phyloP scores from a whole-genome alignment of 805 yeast genomes.

The Metschnikowia borealis region DNA sequence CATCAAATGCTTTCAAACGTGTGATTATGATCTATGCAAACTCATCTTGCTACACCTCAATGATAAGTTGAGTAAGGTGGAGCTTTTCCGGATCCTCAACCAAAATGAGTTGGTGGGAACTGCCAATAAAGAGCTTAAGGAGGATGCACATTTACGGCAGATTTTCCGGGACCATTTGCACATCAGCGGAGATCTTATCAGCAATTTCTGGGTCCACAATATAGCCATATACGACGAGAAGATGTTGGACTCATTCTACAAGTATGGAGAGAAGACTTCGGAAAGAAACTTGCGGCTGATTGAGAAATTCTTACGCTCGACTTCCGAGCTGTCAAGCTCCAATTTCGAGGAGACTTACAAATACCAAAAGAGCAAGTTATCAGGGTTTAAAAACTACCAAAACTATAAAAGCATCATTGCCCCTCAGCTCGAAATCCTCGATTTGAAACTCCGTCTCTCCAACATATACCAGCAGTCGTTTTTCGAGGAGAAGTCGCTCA shows the following conservation, averaged over 20 bases:
- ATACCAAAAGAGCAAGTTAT: slow-evolving; percentile 23
- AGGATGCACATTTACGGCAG: slow-evolving; percentile 12
- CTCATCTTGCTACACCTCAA: slow-evolving; percentile 54
- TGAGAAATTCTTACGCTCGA: not conserved
- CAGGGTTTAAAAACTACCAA: slow-evolving; percentile 13
- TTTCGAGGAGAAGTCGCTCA: slow-evolving; percentile 24
- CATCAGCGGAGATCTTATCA: slow-evolving; percentile 36
- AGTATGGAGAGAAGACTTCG: slow-evolving; percentile 27
- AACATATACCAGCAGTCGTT: slow-evolving; percentile 34
- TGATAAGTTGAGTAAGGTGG: slow-evolving; percentile 55
- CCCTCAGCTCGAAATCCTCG: slow-evolving; percentile 29
- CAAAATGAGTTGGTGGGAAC: slow-evolving; percentile 33
- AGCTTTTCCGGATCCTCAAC: slow-evolving; percentile 64
- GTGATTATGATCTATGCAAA: slow-evolving; percentile 56
- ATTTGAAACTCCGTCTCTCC: slow-evolving; percentile 28
- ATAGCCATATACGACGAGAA: slow-evolving; percentile 24
- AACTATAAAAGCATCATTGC: slow-evolving; percentile 21
- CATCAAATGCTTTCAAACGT: slow-evolving; percentile 57
- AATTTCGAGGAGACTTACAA: slow-evolving; percentile 14
- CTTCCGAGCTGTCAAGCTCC: not conserved
- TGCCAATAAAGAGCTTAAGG: slow-evolving; percentile 21
- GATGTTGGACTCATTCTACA: slow-evolving; percentile 26
- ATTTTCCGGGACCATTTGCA: slow-evolving; percentile 20
- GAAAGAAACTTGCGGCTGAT: slow-evolving; percentile 15
- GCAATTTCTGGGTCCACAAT: slow-evolving; percentile 34